Base-by-base conservation (phyloP, 2,329 filamentous ascomycete genomes). In the Monosporascus cannonballus region DNA sequence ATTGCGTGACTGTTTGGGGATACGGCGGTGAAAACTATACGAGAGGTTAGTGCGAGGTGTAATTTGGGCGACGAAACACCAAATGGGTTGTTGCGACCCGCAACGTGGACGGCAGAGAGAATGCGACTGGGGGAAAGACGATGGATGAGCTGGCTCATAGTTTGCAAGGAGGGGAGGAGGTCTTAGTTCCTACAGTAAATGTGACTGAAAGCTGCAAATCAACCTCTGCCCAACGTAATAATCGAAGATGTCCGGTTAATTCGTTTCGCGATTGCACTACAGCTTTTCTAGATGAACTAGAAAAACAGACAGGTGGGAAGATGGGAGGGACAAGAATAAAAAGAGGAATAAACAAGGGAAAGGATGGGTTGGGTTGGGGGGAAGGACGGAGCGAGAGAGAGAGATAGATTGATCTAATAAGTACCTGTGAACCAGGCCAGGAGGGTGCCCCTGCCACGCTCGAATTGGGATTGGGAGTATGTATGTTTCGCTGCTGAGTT, bases 101-200 rank as follows among this genome's bases (percentile, higher is more conserved):
- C 47, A 51, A 36, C 54, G 63, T 51, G 50, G 56, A 51, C 51
- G 58, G 48, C 54, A 65, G 50, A 56, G 41, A 51, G 57, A 67
- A 67, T 68, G 66, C 65, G 66, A 68, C 65, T 58, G 53, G 45
- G 49, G 42, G 44, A 44, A 58, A 47, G 56, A 54, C 54, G 54
- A 54, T 56, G 9, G 20, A 20, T 17, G 18, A 39, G 30, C 30
- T 34, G 30, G 30, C 30, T 34, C 30, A 34, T 9, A 34, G 30
- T 5, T 34, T 34, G 30, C 11, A 14, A 34, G 30, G 30, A 34
- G 30, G 30, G 30, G 30, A 34, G 30, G 30, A 9, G 27, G 9
- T 34, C 30, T 34, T 11, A 30, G 27, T 30, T 34, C 30, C 4
- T 34, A 34, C 30, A 4, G 11, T 34, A 41, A 41, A 41, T 11